A percentile compares a stretch with the other conserved stretches of the same genome.
phyloP scores from a whole-genome alignment of 177 flowering plant genomes.

The Vitis hybrid region DNA sequence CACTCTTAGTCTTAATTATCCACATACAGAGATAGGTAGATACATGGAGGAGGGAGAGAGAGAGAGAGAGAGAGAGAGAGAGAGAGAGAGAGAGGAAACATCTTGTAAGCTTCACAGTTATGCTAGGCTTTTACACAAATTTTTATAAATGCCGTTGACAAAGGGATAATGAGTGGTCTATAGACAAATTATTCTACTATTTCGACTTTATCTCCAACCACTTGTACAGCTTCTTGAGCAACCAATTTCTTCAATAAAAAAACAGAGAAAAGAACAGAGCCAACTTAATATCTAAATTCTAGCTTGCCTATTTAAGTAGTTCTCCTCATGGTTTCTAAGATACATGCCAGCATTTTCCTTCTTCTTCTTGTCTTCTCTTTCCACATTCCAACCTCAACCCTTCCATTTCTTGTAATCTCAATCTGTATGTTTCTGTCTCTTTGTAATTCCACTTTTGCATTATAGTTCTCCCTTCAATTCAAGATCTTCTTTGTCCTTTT shows the following conservation, averaged over 20 bases:
- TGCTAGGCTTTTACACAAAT: slow-evolving; percentile 29
- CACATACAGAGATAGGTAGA: neutral
- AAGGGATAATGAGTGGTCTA: slow-evolving; percentile 25
- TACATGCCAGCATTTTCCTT: slow-evolving; percentile 49
- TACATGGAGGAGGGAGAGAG: neutral
- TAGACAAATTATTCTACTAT: slow-evolving; percentile 27
- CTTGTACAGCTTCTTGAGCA: slow-evolving; percentile 38
- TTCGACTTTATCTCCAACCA: slow-evolving; percentile 48
- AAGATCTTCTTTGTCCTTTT: slow-evolving; percentile 8
- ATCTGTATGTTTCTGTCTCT: slow-evolving; percentile 17
- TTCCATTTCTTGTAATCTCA: slow-evolving; percentile 18
- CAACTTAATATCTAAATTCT: slow-evolving; percentile 20
- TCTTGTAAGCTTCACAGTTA: slow-evolving; percentile 52
- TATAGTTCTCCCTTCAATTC: slow-evolving; percentile 12
- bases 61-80: neutral
- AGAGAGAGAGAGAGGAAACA: slow-evolving; percentile 37
- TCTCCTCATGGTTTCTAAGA: slow-evolving; percentile 31
- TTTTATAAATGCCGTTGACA: slow-evolving; percentile 43
- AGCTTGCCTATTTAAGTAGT: slow-evolving; percentile 56
- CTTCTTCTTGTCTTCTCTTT: slow-evolving; percentile 30
- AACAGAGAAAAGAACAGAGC: slow-evolving; percentile 6
- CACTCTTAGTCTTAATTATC: neutral
- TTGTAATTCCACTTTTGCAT: slow-evolving; percentile 13
- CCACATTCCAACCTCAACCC: slow-evolving; percentile 13
- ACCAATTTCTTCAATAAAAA: slow-evolving; percentile 25